Base-by-base conservation (phyloP, 768 basidiomycete species). In the Strobilomyces confusus region DNA sequence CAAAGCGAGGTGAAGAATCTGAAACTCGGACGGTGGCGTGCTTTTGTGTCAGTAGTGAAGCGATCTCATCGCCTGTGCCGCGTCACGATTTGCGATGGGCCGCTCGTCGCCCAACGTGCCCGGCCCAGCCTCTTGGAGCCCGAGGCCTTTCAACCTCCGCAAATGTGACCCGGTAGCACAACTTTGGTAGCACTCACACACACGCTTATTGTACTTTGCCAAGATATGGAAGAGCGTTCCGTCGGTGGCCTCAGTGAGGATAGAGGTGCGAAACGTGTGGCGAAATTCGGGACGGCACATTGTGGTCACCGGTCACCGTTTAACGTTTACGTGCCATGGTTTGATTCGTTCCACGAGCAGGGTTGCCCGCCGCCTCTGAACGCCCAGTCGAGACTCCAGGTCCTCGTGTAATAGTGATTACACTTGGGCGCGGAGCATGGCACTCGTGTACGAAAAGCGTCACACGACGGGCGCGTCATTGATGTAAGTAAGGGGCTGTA, bases 291-390 rank as follows among this genome's bases (percentile, higher is more conserved):
- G 37, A 43, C 22, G 42, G 25, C 25, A 17, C 29, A 29, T 9
- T 6, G 26, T 26, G 26, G n/a, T n/a, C n/a, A n/a, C n/a, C 26
- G 26, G 29, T 29, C 7, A 9, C 9, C 29, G 5, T 29, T 43
- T 6, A 13, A 4, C 25, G 11, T 38, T 63, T 63, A 63, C 60
- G 61, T 54, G 22, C 54, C 15, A 13, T 17, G 23, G 19, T 30
- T 9, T n/a, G 15, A 34, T 51, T 48, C 6, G 13, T 57, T 54
- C 59, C 62, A 63, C 59, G 49, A 41, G 26, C 48, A 65, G 60
- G 63, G 54, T 41, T 47, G 45, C 9, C 3, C n/a, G 33, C 36
- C 33, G 38, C 4, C n/a, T n/a, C n/a, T 29, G 23, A 34, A 4
- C 26, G 2, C 2, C 38, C 9, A 17, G 22, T 6, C 5, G 26